phyloP scores from a whole-genome alignment of 2,329 filamentous ascomycete species.

The Thelonectria rubi region DNA sequence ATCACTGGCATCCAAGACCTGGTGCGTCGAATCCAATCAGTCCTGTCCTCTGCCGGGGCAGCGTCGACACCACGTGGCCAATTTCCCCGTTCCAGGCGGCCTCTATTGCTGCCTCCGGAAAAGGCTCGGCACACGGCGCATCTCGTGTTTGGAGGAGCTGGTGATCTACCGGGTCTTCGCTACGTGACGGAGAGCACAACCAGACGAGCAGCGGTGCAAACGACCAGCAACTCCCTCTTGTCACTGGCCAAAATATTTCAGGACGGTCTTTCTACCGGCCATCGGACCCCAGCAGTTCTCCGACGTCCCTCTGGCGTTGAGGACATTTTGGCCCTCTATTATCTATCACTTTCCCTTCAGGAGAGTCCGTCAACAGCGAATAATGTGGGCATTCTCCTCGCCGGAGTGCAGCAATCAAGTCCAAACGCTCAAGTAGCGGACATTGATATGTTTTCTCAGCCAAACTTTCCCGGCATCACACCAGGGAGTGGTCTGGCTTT shows the following conservation, averaged over 20 bases:
- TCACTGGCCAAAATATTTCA: slow-evolving; percentile 98
- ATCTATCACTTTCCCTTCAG: slow-evolving; percentile 91
- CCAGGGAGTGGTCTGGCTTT: slow-evolving; percentile 89
- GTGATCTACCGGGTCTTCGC: slow-evolving; percentile 85
- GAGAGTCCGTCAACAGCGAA: slow-evolving; percentile 98
- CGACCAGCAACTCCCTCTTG: slow-evolving; percentile 92
- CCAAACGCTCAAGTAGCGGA: slow-evolving; percentile 43
- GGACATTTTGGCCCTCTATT: slow-evolving; percentile 94
- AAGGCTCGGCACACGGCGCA: slow-evolving; percentile 83
- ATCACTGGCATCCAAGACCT: slow-evolving; percentile 78
- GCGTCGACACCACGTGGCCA: slow-evolving; percentile 22
- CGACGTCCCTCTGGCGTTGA: slow-evolving; percentile 79
- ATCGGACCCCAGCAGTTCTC: slow-evolving; percentile 61
- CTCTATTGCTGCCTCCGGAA: slow-evolving; percentile 83
- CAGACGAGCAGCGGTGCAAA: slow-evolving; percentile 84
- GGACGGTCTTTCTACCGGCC: slow-evolving; percentile 86
- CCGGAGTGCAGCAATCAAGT: slow-evolving; percentile 80
- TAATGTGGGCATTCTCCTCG: slow-evolving; percentile 96
- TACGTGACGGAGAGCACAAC: slow-evolving; percentile 69
- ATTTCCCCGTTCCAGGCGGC: slow-evolving; percentile 46
- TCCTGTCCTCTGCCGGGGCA: slow-evolving; percentile 60
- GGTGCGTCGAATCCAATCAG: slow-evolving; percentile 78
- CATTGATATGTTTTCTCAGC: slow-evolving; percentile 33
- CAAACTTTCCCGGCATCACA: slow-evolving; percentile 76
- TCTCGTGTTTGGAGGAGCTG: slow-evolving; percentile 79